Evolutionary conservation across 148 eudicot species (phyloP).

Genomic region (Polygonum aviculare): DNA sequence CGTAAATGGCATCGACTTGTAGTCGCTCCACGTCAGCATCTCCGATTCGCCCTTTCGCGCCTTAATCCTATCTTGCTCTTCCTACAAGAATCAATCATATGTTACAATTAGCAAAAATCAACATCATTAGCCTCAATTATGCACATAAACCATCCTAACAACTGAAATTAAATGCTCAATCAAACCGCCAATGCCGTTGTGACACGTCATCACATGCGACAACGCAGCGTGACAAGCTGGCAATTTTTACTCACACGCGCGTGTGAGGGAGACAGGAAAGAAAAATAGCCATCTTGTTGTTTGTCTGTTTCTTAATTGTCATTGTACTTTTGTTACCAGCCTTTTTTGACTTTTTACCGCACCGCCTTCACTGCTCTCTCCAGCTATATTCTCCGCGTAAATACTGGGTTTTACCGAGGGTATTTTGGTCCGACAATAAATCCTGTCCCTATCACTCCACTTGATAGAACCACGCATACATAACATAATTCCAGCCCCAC

Average conservation of each 20-base stretch:
- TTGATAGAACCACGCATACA: not conserved
- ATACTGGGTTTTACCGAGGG: not conserved
- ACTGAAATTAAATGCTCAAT: too few relatives aligned
- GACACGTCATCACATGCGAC: not conserved
- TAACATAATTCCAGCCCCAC: not conserved
- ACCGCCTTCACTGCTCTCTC: not conserved
- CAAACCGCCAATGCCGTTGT: not conserved
- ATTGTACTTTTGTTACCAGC: not conserved
- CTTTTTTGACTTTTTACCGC: slow-evolving; percentile 7
- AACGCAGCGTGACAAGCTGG: not conserved
- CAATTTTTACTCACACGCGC: not conserved
- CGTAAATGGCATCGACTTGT: slow-evolving; percentile 93
- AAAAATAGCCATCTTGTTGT: not conserved
- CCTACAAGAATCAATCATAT: slow-evolving; percentile 24
- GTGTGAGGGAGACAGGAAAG: not conserved
- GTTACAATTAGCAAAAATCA: not conserved
- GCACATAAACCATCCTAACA: too few relatives aligned
- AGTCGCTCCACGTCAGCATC: slow-evolving; percentile 70
- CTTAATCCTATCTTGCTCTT: slow-evolving; percentile 70
- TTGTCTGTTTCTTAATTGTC: not conserved
- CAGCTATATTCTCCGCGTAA: not conserved
- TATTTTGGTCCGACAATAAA: not conserved
- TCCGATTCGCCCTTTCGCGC: slow-evolving; percentile 47
- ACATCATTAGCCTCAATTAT: not conserved
- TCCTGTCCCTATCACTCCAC: not conserved